phyloP scores from a whole-genome alignment of 805 yeast genomes.

The Kluyveromyces aestuarii region DNA sequence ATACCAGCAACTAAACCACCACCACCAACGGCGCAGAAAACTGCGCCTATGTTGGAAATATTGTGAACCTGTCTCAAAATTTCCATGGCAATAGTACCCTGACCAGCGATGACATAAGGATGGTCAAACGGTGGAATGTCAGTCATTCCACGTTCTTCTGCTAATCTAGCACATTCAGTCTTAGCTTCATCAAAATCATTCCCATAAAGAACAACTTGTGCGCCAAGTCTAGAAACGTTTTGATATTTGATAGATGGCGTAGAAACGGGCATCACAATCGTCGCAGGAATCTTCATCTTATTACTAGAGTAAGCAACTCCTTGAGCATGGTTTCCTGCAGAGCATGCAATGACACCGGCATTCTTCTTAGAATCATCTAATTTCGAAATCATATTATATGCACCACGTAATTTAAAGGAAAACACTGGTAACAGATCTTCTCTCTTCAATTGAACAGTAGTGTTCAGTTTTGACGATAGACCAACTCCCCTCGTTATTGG shows the following conservation, averaged over 20 bases:
- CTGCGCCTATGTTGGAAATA: slow-evolving; percentile 62
- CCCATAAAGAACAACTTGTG: slow-evolving; percentile 88
- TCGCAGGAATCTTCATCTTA: slow-evolving; percentile 79
- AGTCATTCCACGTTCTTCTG: slow-evolving; percentile 62
- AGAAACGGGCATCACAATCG: slow-evolving; percentile 96
- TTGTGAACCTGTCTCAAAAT: slow-evolving; percentile 73
- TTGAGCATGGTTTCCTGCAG: slow-evolving; percentile 99
- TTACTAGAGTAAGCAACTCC: slow-evolving; percentile 94
- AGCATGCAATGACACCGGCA: slow-evolving; percentile 93
- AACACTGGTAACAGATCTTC: slow-evolving; percentile 94
- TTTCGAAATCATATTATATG: slow-evolving; percentile 93
- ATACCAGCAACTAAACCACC: slow-evolving; percentile 94
- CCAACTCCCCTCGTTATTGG: slow-evolving; percentile 73
- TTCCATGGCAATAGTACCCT: slow-evolving; percentile 95
- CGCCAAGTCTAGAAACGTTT: slow-evolving; percentile 86
- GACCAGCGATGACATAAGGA: slow-evolving; percentile 97
- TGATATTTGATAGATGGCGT: slow-evolving; percentile 92
- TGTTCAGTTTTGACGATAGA: slow-evolving; percentile 62
- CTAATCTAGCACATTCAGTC: slow-evolving; percentile 70
- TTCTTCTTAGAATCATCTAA: slow-evolving; percentile 46
- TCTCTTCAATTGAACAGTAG: slow-evolving; percentile 73
- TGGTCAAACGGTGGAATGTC: slow-evolving; percentile 98
- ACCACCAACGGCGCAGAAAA: slow-evolving; percentile 92
- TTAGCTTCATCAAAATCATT: slow-evolving; percentile 95
- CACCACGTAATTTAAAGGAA: slow-evolving; percentile 94